Evolutionary conservation across 140 eudicot species (phyloP).

Genomic region (Anethum foeniculum): DNA sequence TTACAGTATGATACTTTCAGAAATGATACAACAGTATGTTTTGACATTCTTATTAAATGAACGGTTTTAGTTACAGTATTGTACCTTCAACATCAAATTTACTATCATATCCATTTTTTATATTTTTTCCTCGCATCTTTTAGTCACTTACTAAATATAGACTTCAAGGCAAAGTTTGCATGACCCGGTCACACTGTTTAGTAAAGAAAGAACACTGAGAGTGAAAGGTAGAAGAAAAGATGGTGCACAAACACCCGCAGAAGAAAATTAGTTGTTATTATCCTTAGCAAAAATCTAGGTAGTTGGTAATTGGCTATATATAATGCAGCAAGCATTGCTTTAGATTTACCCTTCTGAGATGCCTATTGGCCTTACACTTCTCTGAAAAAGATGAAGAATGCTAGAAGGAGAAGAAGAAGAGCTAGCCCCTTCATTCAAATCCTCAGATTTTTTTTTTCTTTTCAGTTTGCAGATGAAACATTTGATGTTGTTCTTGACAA

Average conservation of each 20-base stretch:
- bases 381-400: background rate
- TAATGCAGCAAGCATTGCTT: background rate
- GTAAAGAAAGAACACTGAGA: background rate
- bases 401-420: background rate
- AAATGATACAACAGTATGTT: background rate
- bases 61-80: background rate
- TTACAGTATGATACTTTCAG: background rate
- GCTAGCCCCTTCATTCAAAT: background rate
- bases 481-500: constrained; percentile 76
- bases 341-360: background rate
- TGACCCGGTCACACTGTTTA: background rate
- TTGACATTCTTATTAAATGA: background rate
- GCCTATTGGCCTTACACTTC: background rate
- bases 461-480: constrained; percentile 64
- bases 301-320: background rate
- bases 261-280: background rate
- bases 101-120: background rate
- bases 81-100: background rate
- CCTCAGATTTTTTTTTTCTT: constrained; percentile 17
- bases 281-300: background rate
- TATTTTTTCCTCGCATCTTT: background rate
- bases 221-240: background rate
- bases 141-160: background rate
- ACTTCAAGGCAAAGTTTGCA: background rate
- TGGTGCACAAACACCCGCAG: background rate